These are phyloP conservation scores for Phytophthora fragariae DNA, from an alignment of 352 stramenopile genomes.

Conservation along the genomic window DNA sequence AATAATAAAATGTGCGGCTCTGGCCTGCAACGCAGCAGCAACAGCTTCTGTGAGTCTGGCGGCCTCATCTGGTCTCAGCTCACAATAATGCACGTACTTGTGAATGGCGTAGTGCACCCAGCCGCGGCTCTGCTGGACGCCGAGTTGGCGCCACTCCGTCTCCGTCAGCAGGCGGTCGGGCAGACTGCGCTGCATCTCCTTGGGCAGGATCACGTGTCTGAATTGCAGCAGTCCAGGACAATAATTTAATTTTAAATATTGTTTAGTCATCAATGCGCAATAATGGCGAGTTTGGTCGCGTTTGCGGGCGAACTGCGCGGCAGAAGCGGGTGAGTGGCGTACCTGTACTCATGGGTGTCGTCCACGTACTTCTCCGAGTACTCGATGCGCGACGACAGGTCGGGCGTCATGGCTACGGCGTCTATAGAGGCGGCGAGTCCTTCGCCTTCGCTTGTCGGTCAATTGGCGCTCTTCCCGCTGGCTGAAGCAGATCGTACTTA, in stretches of 20 bases:
- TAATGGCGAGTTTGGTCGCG: background rate
- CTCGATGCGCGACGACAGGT: slow-evolving; percentile 93
- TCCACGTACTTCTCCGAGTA: slow-evolving; percentile 97
- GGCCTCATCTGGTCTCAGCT: background rate
- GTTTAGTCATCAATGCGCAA: background rate
- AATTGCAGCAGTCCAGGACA: background rate
- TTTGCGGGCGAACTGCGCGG: background rate
- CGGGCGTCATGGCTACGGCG: slow-evolving; percentile 67
- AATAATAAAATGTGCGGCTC: slow-evolving; percentile 99
- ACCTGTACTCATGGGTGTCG: slow-evolving; percentile 94
- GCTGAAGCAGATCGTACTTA: background rate
- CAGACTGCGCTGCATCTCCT: slow-evolving; percentile 97
- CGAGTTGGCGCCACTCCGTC: slow-evolving; percentile 97
- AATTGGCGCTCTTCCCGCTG: slow-evolving; percentile 14
- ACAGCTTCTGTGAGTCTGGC: too few species aligned
- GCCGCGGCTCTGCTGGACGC: slow-evolving; percentile 97
- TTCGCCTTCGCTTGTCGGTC: slow-evolving; percentile 7
- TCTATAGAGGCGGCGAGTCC: slow-evolving; percentile 5
- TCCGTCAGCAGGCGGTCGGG: slow-evolving; percentile 96
- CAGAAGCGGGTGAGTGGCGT: slow-evolving; percentile 5
- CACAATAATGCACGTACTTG: slow-evolving; percentile 73
- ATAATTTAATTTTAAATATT: slow-evolving; percentile 1
- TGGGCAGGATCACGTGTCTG: slow-evolving; percentile 97
- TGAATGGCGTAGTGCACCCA: slow-evolving; percentile 99
- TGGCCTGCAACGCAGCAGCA: slow-evolving; percentile 66